These are phyloP conservation scores for Lentinula detonsa DNA, from an alignment of 768 basidiomycete species.

Conservation along the genomic window DNA sequence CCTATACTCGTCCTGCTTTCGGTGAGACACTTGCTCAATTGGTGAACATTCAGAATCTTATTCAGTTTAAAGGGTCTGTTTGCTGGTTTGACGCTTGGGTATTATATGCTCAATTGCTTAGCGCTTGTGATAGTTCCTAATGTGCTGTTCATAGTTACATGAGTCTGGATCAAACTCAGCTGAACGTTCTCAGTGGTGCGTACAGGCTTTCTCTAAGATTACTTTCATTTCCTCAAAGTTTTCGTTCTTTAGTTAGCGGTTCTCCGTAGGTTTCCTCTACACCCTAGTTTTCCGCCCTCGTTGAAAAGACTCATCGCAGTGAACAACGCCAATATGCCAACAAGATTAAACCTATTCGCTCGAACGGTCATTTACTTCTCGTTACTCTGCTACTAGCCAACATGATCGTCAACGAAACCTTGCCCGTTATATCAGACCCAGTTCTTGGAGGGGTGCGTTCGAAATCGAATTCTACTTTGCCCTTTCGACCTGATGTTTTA, in stretches of 20 bases:
- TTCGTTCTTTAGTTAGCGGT: constrained; percentile 3
- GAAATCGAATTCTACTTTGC: neutral
- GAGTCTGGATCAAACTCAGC: constrained; percentile 90
- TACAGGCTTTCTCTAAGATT: neutral
- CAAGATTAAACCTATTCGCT: constrained; percentile 82
- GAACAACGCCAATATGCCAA: constrained; percentile 76
- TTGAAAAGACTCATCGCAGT: constrained; percentile 29
- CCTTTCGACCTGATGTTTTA: neutral
- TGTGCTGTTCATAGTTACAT: constrained; percentile 57
- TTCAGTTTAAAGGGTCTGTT: constrained; percentile 49
- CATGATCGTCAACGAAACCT: constrained; percentile 82
- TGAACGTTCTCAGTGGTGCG: constrained; percentile 63
- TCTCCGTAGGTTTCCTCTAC: constrained; percentile 3
- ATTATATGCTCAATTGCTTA: neutral
- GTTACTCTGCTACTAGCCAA: constrained; percentile 82
- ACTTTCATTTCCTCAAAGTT: neutral
- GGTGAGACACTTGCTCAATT: neutral
- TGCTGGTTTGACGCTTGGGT: constrained; percentile 75
- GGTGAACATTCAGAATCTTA: neutral
- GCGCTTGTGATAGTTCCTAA: neutral
- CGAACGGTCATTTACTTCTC: constrained; percentile 77
- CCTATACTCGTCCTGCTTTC: constrained; percentile 76
- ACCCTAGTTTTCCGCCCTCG: neutral
- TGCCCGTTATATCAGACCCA: constrained; percentile 78
- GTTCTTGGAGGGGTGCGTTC: constrained; percentile 57